These are phyloP conservation scores for Candida rishiriensis DNA, from an alignment of 805 yeast genomes.

Conservation along the genomic window DNA sequence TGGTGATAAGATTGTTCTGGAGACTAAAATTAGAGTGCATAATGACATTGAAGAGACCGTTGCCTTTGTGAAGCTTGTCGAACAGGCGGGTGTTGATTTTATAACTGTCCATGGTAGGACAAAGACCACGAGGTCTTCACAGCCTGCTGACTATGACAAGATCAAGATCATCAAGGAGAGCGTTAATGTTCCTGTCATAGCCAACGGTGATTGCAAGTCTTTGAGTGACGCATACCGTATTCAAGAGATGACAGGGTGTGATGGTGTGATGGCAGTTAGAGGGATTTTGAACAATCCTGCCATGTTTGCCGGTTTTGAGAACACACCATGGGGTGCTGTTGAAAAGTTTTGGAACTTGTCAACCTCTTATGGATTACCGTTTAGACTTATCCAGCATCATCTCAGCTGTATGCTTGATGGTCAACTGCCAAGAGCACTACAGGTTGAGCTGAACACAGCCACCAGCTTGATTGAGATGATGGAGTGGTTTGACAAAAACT, in stretches of 20 bases:
- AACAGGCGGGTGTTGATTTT: constrained; percentile 86
- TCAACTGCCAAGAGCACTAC: constrained; percentile 39
- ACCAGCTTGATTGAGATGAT: constrained; percentile 57
- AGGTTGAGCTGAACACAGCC: constrained; percentile 61
- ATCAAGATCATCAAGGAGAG: constrained; percentile 58
- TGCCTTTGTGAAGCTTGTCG: constrained; percentile 66
- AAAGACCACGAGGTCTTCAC: constrained; percentile 75
- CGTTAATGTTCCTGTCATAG: constrained; percentile 79
- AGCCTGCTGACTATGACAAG: constrained; percentile 80
- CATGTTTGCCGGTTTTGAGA: constrained; percentile 65
- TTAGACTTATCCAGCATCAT: constrained; percentile 81
- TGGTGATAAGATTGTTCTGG: constrained; percentile 70
- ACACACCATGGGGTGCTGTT: constrained; percentile 88
- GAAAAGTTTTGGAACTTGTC: constrained; percentile 80
- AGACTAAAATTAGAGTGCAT: constrained; percentile 90
- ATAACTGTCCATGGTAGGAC: constrained; percentile 94
- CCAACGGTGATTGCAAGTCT: constrained; percentile 91
- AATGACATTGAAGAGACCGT: constrained; percentile 68
- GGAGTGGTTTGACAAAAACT: constrained; percentile 77
- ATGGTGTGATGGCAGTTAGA: constrained; percentile 95
- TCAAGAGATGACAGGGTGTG: constrained; percentile 63
- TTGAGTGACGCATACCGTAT: constrained; percentile 62
- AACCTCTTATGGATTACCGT: constrained; percentile 79
- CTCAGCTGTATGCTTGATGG: constrained; percentile 78
- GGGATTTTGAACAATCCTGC: constrained; percentile 88